Evolutionary conservation across 257 asterid species (phyloP).

Genomic region (Solanum tarapatanum): DNA sequence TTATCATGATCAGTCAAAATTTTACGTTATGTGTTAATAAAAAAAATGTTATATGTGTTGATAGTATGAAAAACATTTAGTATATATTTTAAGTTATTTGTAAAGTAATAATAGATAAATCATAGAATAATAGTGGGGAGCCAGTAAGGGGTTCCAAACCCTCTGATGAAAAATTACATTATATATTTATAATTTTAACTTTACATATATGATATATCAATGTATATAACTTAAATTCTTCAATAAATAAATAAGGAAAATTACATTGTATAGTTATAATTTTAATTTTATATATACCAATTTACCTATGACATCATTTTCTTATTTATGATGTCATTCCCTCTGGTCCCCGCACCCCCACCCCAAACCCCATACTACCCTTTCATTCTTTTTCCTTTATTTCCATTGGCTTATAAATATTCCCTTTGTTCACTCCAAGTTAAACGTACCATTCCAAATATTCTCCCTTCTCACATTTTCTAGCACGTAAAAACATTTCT

Average conservation of each 20-base stretch:
- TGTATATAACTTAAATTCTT: background rate
- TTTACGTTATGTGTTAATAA: background rate
- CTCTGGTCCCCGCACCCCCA: background rate
- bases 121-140: too few relatives aligned
- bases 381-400: background rate
- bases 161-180: background rate
- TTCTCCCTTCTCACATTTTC: background rate
- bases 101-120: background rate
- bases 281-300: too few relatives aligned
- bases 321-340: background rate
- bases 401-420: constrained; percentile 7
- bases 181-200: too few relatives aligned
- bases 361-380: background rate
- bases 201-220: too few relatives aligned
- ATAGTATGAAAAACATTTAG: background rate
- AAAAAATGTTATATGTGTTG: background rate
- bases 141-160: too few relatives aligned
- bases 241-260: background rate
- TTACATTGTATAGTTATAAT: too few relatives aligned
- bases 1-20: background rate
- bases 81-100: background rate
- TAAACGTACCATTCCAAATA: background rate
- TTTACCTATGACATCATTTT: background rate
- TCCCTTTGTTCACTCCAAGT: background rate
- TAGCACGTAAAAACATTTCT: background rate